Evolutionary conservation across 1,284 basidiomycete species (phyloP).

Genomic region (Cystobasidium pallidum): DNA sequence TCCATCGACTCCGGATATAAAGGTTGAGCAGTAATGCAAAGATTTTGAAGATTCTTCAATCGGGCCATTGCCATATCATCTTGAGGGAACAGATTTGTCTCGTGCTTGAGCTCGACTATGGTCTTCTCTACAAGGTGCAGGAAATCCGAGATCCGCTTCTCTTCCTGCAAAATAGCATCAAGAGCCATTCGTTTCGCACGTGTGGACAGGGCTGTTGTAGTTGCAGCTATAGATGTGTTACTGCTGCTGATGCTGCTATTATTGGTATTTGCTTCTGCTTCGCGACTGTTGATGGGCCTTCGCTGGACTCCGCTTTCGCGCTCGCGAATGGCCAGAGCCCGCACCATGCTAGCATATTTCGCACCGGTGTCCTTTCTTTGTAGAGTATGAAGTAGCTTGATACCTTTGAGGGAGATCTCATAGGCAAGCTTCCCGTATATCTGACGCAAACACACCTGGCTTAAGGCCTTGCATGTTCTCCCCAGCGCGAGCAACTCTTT

Average conservation of each 20-base stretch:
- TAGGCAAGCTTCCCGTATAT: conserved; percentile 41
- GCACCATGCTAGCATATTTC: conserved; percentile 32
- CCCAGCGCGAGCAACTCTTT: conserved; percentile 29
- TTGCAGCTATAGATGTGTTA: not conserved
- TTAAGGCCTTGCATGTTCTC: conserved; percentile 27
- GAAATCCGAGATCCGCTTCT: conserved; percentile 18
- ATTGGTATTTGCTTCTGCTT: not conserved
- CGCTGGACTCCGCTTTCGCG: conserved; percentile 27
- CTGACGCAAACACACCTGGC: conserved; percentile 26
- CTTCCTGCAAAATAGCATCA: conserved; percentile 18
- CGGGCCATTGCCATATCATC: conserved; percentile 7
- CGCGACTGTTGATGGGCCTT: conserved; percentile 25
- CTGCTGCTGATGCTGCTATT: conserved; percentile 2
- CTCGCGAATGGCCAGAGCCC: conserved; percentile 34
- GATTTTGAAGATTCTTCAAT: conserved; percentile 22
- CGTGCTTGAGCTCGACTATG: conserved; percentile 36
- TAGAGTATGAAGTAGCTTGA: conserved; percentile 26
- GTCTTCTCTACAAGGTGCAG: conserved; percentile 12
- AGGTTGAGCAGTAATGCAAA: conserved; percentile 30
- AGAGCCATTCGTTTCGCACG: conserved; percentile 13
- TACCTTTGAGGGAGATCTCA: conserved; percentile 34
- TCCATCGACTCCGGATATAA: conserved; percentile 21
- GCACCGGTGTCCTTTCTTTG: conserved; percentile 13
- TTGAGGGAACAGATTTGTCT: conserved; percentile 41
- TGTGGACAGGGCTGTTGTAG: not conserved